A percentile compares a stretch with the other conserved stretches of the same genome.
Conservation (phyloP, 2,329 filamentous ascomycete species). For the Paracoccidioides brasiliensis region DNA sequence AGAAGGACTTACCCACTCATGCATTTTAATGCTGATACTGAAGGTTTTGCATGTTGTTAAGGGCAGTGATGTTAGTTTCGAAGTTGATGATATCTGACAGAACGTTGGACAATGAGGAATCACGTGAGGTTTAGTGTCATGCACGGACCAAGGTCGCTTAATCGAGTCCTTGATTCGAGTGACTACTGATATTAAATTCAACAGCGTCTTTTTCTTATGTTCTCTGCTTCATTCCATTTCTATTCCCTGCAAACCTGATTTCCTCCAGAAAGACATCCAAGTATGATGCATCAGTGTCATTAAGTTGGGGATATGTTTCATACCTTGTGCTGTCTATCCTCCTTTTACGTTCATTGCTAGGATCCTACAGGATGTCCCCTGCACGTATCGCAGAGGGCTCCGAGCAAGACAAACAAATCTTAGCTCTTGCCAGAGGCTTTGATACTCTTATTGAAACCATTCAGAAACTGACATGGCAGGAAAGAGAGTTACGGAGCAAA, state of each 20-base stretch:
- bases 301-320: background rate
- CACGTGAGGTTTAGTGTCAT: background rate
- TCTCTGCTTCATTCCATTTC: background rate
- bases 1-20: too few relatives aligned
- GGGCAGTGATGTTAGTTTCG: too few relatives aligned
- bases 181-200: background rate
- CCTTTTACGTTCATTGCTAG: background rate
- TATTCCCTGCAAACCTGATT: background rate
- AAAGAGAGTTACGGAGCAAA: conserved; percentile 26
- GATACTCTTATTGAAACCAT: conserved; percentile 31
- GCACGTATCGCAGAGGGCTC: conserved; percentile 17
- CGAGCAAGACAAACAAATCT: conserved; percentile 24
- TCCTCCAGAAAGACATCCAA: background rate
- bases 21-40: too few relatives aligned
- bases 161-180: background rate
- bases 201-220: background rate
- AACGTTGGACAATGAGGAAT: conserved; percentile 6
- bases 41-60: too few relatives aligned
- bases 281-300: background rate
- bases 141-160: background rate
- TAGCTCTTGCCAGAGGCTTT: conserved; percentile 27
- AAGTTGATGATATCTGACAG: too few relatives aligned
- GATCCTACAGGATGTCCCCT: conserved; percentile 19
- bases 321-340: background rate
- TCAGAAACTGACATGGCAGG: conserved; percentile 27